A percentile compares a stretch with the other conserved stretches of the same genome.
Conservation (phyloP, 2,329 filamentous ascomycete genomes). For the Colletotrichum tropicale region DNA sequence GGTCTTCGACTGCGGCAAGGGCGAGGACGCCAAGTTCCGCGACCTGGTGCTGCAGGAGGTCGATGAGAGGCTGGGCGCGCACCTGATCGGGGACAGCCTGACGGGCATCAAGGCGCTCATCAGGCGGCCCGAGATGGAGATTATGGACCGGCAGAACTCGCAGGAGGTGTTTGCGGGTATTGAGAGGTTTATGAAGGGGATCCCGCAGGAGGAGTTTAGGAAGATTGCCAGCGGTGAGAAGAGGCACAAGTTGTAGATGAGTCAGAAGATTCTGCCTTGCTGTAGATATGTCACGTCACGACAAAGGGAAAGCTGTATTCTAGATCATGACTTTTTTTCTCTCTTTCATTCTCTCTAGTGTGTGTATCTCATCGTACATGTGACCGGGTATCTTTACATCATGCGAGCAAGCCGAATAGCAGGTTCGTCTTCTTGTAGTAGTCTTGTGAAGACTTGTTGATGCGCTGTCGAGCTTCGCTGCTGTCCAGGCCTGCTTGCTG, state of each 20-base stretch:
- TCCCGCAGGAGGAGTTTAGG: constrained; percentile 87
- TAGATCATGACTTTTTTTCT: not conserved
- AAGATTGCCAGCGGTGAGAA: constrained; percentile 88
- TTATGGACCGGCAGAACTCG: constrained; percentile 78
- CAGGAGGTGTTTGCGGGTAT: constrained; percentile 86
- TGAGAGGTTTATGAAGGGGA: constrained; percentile 77
- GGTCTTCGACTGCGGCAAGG: constrained; percentile 65
- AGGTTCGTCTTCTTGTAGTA: constrained; percentile 86
- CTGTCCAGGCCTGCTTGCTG: constrained; percentile 50
- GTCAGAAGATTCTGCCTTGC: not conserved
- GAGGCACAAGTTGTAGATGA: constrained; percentile 82
- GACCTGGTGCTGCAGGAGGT: constrained; percentile 78
- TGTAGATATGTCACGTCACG: not conserved
- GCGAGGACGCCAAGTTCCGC: constrained; percentile 72
- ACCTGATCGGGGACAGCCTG: constrained; percentile 81
- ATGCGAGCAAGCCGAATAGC: constrained; percentile 77
- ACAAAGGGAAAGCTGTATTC: not conserved
- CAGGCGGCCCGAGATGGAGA: constrained; percentile 71
- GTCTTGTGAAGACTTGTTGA: constrained; percentile 70
- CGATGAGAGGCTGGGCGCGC: constrained; percentile 77
- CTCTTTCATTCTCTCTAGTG: not conserved
- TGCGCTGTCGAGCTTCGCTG: constrained; percentile 52
- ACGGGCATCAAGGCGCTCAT: constrained; percentile 86
- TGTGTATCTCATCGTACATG: not conserved
- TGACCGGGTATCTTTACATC: constrained; percentile 18